Percentiles rank a stretch among this genome's conserved stretches.
Evolutionary conservation across 2,329 filamentous ascomycete species (phyloP).

Genomic region (Aspergillus sp.): DNA sequence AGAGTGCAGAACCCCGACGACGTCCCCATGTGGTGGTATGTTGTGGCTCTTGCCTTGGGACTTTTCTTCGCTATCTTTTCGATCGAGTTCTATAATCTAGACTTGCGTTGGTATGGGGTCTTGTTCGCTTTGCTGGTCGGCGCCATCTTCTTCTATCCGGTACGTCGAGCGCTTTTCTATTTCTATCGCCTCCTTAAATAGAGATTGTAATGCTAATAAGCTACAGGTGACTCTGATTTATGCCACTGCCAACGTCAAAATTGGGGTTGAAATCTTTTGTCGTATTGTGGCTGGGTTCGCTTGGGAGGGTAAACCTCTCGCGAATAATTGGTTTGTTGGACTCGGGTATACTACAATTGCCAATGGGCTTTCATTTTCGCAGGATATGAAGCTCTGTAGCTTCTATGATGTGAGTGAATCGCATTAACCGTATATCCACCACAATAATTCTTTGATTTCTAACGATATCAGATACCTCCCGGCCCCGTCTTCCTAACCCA

Average conservation of each 20-base stretch:
- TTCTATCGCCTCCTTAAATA: background rate
- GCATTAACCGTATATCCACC: too few relatives aligned
- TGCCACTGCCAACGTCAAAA: slow-evolving; percentile 26
- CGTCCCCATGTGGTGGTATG: slow-evolving; percentile 25
- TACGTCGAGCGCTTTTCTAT: slow-evolving; percentile 5
- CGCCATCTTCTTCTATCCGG: slow-evolving; percentile 23
- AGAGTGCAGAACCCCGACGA: slow-evolving; percentile 3
- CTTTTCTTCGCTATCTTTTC: slow-evolving; percentile 25
- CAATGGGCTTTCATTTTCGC: slow-evolving; percentile 27
- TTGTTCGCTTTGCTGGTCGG: slow-evolving; percentile 23
- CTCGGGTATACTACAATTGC: slow-evolving; percentile 26
- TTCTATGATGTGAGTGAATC: slow-evolving; percentile 20
- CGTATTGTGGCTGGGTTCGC: slow-evolving; percentile 30
- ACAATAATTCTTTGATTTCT: slow-evolving; percentile 23
- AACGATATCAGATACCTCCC: slow-evolving; percentile 34
- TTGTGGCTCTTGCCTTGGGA: slow-evolving; percentile 12
- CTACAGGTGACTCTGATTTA: slow-evolving; percentile 24
- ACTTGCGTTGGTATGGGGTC: slow-evolving; percentile 27
- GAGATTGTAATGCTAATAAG: background rate
- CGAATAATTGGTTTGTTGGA: slow-evolving; percentile 30
- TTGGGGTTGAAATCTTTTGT: slow-evolving; percentile 30
- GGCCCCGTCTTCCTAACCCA: slow-evolving; percentile 50
- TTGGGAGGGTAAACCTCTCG: slow-evolving; percentile 29
- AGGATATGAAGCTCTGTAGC: slow-evolving; percentile 29
- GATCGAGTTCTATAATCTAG: slow-evolving; percentile 24